Evolutionary conservation across 2,329 filamentous ascomycete species (phyloP).

Genomic region (Exophiala lecanii-corni): DNA sequence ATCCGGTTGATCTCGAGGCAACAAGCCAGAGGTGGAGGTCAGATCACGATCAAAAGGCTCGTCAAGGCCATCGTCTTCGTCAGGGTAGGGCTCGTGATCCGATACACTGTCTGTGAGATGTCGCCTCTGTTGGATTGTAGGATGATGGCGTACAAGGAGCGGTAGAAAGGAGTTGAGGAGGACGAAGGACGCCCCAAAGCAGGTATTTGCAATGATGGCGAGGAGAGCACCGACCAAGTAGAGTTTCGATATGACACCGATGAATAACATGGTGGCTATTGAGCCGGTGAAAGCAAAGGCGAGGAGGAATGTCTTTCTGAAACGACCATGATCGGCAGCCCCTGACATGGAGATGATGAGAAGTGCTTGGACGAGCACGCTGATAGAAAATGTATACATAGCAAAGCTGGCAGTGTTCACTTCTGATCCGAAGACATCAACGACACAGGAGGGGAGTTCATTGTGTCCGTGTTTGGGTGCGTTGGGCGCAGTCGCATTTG

Average conservation of each 20-base stretch:
- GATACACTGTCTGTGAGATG: not conserved
- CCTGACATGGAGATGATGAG: slow-evolving; percentile 95
- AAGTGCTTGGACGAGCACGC: slow-evolving; percentile 81
- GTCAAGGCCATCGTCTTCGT: slow-evolving; percentile 10
- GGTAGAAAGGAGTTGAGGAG: slow-evolving; percentile 93
- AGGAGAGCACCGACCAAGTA: slow-evolving; percentile 79
- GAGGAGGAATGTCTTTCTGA: slow-evolving; percentile 82
- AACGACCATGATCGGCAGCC: slow-evolving; percentile 88
- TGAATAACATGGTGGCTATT: slow-evolving; percentile 79
- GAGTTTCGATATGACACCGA: slow-evolving; percentile 67
- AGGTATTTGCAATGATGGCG: slow-evolving; percentile 87
- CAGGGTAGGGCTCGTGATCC: slow-evolving; percentile 10
- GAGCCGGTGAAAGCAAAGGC: slow-evolving; percentile 80
- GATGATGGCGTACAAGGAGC: slow-evolving; percentile 81
- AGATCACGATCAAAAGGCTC: slow-evolving; percentile 7
- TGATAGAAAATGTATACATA: slow-evolving; percentile 96
- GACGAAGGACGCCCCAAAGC: slow-evolving; percentile 92
- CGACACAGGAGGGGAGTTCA: slow-evolving; percentile 55
- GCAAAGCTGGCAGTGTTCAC: slow-evolving; percentile 96
- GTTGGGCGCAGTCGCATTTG: slow-evolving; percentile 24
- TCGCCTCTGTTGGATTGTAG: slow-evolving; percentile 37
- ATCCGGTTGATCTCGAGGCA: slow-evolving; percentile 29
- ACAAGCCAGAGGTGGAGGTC: slow-evolving; percentile 18
- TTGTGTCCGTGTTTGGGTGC: slow-evolving; percentile 16
- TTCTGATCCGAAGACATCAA: slow-evolving; percentile 74